A percentile compares a stretch with the other conserved stretches of the same genome.
Evolutionary conservation across 192 early-diverging fungal genomes (phyloP).

Genomic region (Backusella tarrabulga): DNA sequence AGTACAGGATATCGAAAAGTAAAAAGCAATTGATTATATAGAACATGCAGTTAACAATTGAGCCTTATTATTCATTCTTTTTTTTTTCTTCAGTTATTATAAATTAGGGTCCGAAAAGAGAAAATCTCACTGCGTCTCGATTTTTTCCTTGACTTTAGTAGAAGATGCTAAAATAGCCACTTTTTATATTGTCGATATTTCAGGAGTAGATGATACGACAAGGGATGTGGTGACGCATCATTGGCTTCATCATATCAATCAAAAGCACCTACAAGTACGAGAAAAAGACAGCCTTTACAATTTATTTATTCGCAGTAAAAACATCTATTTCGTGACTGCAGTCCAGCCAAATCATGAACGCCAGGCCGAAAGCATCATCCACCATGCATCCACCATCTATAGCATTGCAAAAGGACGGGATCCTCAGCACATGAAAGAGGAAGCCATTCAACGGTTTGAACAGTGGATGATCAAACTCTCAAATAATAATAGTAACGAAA

Average conservation of each 20-base stretch:
- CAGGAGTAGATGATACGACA: background rate
- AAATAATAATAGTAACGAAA: background rate
- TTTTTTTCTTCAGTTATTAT: background rate
- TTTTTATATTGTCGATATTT: conserved; percentile 1
- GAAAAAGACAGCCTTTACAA: background rate
- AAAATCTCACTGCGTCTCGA: background rate
- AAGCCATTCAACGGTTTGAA: background rate
- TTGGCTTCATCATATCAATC: background rate
- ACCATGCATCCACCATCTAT: background rate
- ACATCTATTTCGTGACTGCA: background rate
- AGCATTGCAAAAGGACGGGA: background rate
- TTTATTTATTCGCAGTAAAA: background rate
- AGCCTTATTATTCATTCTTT: background rate
- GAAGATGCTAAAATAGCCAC: background rate
- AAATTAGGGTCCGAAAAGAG: background rate
- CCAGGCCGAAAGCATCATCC: background rate
- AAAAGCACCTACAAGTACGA: background rate
- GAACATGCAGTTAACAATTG: background rate
- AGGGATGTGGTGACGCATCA: background rate
- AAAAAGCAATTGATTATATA: background rate
- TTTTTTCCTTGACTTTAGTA: conserved; percentile 4
- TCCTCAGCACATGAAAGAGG: background rate
- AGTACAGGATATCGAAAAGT: conserved; percentile 1
- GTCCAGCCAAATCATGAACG: background rate
- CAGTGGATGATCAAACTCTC: background rate